These are phyloP conservation scores for Nakataea oryzae DNA, from an alignment of 2,329 filamentous ascomycete species.

Conservation along the genomic window DNA sequence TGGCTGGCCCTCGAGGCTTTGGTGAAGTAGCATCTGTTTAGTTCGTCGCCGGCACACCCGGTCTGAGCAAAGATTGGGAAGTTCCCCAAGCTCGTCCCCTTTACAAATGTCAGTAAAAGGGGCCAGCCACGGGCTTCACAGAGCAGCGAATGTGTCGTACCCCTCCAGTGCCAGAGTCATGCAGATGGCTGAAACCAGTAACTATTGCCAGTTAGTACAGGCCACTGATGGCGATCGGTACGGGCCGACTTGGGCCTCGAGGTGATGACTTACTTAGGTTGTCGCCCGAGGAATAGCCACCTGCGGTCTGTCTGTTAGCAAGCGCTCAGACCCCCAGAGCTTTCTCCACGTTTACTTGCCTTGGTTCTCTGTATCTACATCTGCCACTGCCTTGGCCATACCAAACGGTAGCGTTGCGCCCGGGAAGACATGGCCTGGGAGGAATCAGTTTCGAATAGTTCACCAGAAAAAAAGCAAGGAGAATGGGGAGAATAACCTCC, in stretches of 20 bases:
- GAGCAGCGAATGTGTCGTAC: slow-evolving; percentile 12
- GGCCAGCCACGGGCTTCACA: too few relatives aligned
- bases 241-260: neutral
- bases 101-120: neutral
- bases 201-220: slow-evolving; percentile 9
- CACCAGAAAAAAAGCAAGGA: neutral
- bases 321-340: neutral
- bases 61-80: slow-evolving; percentile 25
- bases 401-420: slow-evolving; percentile 17
- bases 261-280: slow-evolving; percentile 5
- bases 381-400: slow-evolving; percentile 18
- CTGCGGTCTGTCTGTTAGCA: slow-evolving; percentile 2
- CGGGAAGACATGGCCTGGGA: slow-evolving; percentile 16
- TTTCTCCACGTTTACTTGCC: neutral
- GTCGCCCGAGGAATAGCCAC: slow-evolving; percentile 16
- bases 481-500: slow-evolving; percentile 9
- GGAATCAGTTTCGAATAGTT: neutral
- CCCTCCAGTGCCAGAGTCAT: slow-evolving; percentile 18
- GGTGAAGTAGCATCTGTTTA: slow-evolving; percentile 32
- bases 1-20: slow-evolving; percentile 29
- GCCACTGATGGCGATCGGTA: neutral
- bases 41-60: slow-evolving; percentile 19
- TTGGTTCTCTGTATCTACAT: slow-evolving; percentile 14
- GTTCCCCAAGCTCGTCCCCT: slow-evolving; percentile 19
- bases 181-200: slow-evolving; percentile 20